Conservation (phyloP, 163 green algal genomes). For the Chlamydomonas reinhardtii region DNA sequence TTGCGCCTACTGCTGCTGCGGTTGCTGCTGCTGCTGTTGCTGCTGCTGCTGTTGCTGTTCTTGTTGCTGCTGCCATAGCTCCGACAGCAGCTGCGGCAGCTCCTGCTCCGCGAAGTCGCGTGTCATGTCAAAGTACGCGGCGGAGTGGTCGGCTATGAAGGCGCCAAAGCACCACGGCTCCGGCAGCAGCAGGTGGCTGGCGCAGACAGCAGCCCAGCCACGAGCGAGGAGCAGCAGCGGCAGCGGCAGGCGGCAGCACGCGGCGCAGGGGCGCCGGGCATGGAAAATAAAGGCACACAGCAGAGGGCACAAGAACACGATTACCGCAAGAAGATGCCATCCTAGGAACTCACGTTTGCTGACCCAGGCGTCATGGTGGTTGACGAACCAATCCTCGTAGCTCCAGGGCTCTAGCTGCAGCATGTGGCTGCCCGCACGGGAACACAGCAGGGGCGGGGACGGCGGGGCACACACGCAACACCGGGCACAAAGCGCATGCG, state of each 20-base stretch:
- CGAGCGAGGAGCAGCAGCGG: not conserved
- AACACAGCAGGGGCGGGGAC: not conserved
- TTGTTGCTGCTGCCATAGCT: too few species aligned
- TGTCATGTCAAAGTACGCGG: conserved; percentile 27
- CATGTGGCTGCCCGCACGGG: not conserved
- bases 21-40: not conserved
- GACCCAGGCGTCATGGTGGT: conserved; percentile 59
- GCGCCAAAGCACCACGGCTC: conserved; percentile 19
- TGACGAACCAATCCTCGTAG: conserved; percentile 59
- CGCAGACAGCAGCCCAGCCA: too few species aligned
- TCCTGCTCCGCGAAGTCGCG: conserved; percentile 23
- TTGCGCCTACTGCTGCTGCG: too few species aligned
- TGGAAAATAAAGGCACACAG: not conserved
- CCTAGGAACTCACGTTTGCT: not conserved
- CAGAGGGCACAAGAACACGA: not conserved
- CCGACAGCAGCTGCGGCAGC: not conserved
- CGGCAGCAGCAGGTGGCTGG: conserved; percentile 17
- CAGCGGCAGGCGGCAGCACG: not conserved
- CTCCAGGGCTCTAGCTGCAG: conserved; percentile 37
- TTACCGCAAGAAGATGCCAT: not conserved
- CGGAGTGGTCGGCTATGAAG: conserved; percentile 14
- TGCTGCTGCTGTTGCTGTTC: too few species aligned
- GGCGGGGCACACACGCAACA: not conserved
- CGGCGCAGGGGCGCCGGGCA: not conserved
- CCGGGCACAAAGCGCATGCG: too few species aligned